Conservation (phyloP, 106 monocot species). For the Hemerocallis citrina region DNA sequence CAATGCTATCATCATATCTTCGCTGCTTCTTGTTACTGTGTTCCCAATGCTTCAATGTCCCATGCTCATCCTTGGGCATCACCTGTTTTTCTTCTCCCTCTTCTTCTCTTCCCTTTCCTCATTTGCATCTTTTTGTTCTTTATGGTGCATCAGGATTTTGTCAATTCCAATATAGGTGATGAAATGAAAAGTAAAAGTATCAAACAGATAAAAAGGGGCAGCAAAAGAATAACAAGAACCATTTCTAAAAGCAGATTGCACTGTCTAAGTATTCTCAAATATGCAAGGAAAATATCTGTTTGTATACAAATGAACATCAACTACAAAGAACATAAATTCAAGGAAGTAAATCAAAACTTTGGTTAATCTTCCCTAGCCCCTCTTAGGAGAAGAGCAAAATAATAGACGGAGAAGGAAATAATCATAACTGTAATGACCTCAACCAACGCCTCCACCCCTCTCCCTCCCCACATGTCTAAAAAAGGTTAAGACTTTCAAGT, state of each 20-base stretch:
- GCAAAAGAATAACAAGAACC: slow-evolving; percentile 1
- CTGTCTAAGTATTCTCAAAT: neutral
- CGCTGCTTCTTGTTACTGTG: slow-evolving; percentile 31
- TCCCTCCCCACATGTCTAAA: no score
- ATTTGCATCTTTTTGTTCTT: slow-evolving; percentile 16
- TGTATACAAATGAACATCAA: neutral
- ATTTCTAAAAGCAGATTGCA: neutral
- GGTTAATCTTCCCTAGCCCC: no score
- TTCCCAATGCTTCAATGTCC: slow-evolving; percentile 9
- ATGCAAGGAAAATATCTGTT: neutral
- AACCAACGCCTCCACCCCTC: no score
- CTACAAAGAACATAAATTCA: neutral
- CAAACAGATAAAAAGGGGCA: neutral
- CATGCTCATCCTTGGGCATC: slow-evolving; percentile 6
- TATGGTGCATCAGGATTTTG: slow-evolving; percentile 34
- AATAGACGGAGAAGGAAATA: no score
- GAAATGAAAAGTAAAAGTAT: slow-evolving; percentile 2
- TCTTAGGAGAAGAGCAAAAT: no score
- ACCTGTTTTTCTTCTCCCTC: slow-evolving; percentile 13
- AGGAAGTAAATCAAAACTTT: no score
- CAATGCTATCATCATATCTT: slow-evolving; percentile 13
- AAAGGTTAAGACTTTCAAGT: no score
- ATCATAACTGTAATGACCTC: no score
- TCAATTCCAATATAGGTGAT: slow-evolving; percentile 36
- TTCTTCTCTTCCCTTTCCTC: slow-evolving; percentile 4